These are phyloP conservation scores for Trichoderma virens DNA, from an alignment of 495 filamentous ascomycete genomes.

Conservation along the genomic window DNA sequence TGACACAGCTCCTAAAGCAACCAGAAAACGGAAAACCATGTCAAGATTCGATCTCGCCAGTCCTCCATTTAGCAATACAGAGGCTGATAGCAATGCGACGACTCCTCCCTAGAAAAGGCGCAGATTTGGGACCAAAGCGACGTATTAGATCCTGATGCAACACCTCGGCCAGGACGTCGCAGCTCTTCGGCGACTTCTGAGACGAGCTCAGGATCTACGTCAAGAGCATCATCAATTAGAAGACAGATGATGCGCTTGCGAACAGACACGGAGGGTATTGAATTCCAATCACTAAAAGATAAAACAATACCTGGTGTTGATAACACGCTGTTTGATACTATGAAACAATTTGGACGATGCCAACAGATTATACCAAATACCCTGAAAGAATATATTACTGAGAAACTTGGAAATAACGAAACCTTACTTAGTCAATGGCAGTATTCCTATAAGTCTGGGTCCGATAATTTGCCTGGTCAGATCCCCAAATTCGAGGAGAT, in stretches of 20 bases:
- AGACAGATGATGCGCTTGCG: slow-evolving; percentile 13
- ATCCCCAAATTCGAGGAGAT: neutral
- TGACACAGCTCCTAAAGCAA: no score
- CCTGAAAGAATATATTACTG: neutral
- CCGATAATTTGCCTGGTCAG: neutral
- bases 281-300: neutral
- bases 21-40: no score
- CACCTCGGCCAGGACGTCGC: no score
- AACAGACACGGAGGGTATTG: neutral
- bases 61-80: no score
- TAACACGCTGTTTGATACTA: neutral
- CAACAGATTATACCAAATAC: neutral
- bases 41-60: no score
- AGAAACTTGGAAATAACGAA: neutral
- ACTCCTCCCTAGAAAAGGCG: no score
- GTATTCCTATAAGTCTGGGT: neutral
- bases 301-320: neutral
- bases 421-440: neutral
- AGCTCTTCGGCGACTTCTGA: no score
- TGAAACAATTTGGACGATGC: neutral
- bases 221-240: slow-evolving; percentile 6
- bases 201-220: no score
- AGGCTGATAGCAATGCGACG: no score
- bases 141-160: no score
- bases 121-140: no score